Evolutionary conservation across 352 stramenopile species (phyloP).

Genomic region (Globisporangium irregulare): DNA sequence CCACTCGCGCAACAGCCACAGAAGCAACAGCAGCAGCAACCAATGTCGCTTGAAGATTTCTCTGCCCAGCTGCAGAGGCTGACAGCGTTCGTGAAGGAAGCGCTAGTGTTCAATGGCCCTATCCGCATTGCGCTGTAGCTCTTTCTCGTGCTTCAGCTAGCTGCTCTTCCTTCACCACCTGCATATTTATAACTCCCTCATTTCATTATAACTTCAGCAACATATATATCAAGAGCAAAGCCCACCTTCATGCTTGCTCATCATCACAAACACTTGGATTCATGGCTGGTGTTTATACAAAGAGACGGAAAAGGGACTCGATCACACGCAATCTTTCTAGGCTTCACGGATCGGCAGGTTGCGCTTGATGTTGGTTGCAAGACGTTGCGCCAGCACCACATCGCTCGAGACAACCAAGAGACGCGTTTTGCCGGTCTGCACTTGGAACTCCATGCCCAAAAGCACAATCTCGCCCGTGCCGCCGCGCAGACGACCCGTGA

Average conservation of each 20-base stretch:
- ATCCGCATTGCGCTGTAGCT: constrained; percentile 19
- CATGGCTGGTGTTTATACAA: constrained; percentile 9
- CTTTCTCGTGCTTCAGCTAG: neutral
- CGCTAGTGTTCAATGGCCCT: constrained; percentile 19
- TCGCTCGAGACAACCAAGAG: constrained; percentile 60
- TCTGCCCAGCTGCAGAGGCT: constrained; percentile 32
- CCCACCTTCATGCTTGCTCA: neutral
- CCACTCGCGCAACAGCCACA: neutral
- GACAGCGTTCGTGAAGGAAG: constrained; percentile 26
- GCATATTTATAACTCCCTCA: constrained; percentile 13
- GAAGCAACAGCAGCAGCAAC: constrained; percentile 3
- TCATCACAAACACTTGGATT: neutral
- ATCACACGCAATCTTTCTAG: constrained; percentile 10
- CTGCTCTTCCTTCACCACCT: neutral
- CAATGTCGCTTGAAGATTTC: constrained; percentile 30
- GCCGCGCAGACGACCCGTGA: constrained; percentile 56
- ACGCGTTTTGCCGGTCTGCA: constrained; percentile 61
- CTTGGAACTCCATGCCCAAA: constrained; percentile 55
- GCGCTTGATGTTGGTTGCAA: constrained; percentile 50
- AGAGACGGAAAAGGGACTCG: neutral
- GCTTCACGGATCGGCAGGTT: constrained; percentile 35
- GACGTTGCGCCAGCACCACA: constrained; percentile 45
- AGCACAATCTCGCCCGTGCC: constrained; percentile 47
- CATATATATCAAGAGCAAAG: neutral
- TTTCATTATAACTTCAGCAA: neutral